Evolutionary conservation across 2,329 filamentous ascomycete genomes (phyloP).

Genomic region (Cylindrodendrum hubeiense): DNA sequence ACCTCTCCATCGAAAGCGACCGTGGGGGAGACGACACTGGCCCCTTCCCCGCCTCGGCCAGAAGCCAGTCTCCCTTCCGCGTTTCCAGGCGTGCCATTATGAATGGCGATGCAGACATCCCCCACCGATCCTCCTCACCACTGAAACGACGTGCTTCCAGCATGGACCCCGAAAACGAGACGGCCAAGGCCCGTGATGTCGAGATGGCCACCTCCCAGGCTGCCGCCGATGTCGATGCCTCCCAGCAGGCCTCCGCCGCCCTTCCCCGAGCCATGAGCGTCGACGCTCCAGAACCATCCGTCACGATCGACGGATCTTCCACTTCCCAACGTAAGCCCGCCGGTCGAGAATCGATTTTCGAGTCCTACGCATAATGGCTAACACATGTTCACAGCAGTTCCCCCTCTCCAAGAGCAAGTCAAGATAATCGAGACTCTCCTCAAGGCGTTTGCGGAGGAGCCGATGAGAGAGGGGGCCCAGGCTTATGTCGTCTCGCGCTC

Average conservation of each 20-base stretch:
- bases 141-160: slow-evolving; percentile 74
- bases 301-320: slow-evolving; percentile 31
- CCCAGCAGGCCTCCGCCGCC: slow-evolving; percentile 31
- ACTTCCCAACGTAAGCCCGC: slow-evolving; percentile 46
- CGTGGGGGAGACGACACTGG: slow-evolving; percentile 61
- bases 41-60: slow-evolving; percentile 53
- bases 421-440: slow-evolving; percentile 75
- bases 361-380: slow-evolving; percentile 24
- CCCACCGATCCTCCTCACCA: slow-evolving; percentile 73
- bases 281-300: slow-evolving; percentile 50
- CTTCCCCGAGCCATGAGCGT: slow-evolving; percentile 57
- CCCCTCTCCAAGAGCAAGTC: slow-evolving; percentile 72
- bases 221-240: slow-evolving; percentile 31
- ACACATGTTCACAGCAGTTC: slow-evolving; percentile 43
- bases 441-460: slow-evolving; percentile 62
- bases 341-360: not conserved
- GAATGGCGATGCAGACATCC: slow-evolving; percentile 69
- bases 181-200: slow-evolving; percentile 57
- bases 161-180: slow-evolving; percentile 65
- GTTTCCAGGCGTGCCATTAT: slow-evolving; percentile 67
- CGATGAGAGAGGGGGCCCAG: slow-evolving; percentile 76
- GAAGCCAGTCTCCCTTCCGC: slow-evolving; percentile 66
- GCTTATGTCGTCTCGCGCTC: slow-evolving; percentile 82
- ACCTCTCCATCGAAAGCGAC: slow-evolving; percentile 69
- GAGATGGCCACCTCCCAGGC: slow-evolving; percentile 55